Evolutionary conservation across 148 eudicot genomes (phyloP), one percentile per base, ranked within the genome.

Genomic region (Heliamphora exappendiculata): DNA sequence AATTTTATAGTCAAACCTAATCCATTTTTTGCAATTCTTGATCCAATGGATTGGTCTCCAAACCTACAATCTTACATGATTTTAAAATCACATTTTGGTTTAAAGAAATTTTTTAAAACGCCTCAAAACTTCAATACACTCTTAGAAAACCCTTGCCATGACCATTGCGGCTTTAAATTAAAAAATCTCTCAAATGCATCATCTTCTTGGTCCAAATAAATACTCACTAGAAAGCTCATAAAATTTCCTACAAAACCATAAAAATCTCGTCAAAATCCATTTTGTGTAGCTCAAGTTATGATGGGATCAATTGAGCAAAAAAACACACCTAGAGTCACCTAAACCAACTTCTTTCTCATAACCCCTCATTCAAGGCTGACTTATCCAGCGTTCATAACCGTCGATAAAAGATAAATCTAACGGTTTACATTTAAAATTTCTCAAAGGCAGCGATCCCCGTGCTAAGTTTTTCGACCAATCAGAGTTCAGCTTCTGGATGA

Each of bases 221-320:
- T 67, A 58, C 80, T 83, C 89, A 41, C 39, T 63, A 17, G 63
- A 82, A 87, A 88, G 80, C 92, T 92, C 53, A 90, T 72, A 74
- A 31, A 87, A 88, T 73, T 59, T 36, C 55, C 78, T 26, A 84
- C 75, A 57, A 70, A 62, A 22, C 26, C 29, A 81, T 80, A 62
- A 42, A 80, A 84, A 81, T 73, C 28, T 28, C 81, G 81, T 8
- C 0, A 67, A 81, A 81, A 29, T 70, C 36, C 72, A 81, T 76
- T 7, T 0, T 68, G 58, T 26, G 58, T 34, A 80, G 3, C 74
- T 67, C 73, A 58, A 76, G 75, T 72, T 76, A 86, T 78, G 29
- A 29, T 42, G 62, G 36, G 13, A 76, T 82, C 53, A 82, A 84
- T 78, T 67, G 33, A 79, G 73, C 64, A 67, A 57, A 82, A 81